These are phyloP conservation scores for Xylaria sp. DNA, from an alignment of 2,329 filamentous ascomycete species.

Conservation along the genomic window DNA sequence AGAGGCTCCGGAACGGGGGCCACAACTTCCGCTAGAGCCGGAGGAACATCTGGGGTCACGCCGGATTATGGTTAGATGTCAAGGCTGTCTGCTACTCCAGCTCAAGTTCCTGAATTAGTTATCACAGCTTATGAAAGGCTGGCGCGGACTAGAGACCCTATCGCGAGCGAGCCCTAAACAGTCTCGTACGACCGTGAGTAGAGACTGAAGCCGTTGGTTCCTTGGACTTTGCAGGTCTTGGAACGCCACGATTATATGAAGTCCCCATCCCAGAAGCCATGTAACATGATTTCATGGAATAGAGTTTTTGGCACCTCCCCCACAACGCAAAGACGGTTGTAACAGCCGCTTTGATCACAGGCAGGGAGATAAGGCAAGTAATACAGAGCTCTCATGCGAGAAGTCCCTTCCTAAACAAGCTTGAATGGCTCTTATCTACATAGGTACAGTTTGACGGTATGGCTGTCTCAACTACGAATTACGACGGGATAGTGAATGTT, in stretches of 20 bases:
- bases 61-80: slow-evolving; percentile 3
- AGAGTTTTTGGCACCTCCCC: slow-evolving; percentile 20
- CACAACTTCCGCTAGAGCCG: slow-evolving; percentile 3
- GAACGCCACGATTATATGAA: slow-evolving; percentile 29
- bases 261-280: slow-evolving; percentile 9
- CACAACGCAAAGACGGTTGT: slow-evolving; percentile 19
- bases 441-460: background rate
- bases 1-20: background rate
- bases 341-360: background rate
- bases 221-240: slow-evolving; percentile 18
- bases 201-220: background rate
- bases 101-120: background rate
- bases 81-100: background rate
- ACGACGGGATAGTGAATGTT: background rate
- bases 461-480: background rate
- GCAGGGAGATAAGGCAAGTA: slow-evolving; percentile 11
- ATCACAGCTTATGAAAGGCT: slow-evolving; percentile 2
- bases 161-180: slow-evolving; percentile 4
- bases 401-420: slow-evolving; percentile 20
- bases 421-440: background rate
- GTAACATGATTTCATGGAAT: slow-evolving; percentile 21
- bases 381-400: slow-evolving; percentile 17
- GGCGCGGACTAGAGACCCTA: slow-evolving; percentile 2
- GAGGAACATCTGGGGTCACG: slow-evolving; percentile 2
- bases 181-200: slow-evolving; percentile 3